A percentile compares a stretch with the other conserved stretches of the same genome.
Evolutionary conservation across 208 protist species (phyloP).

Genomic region (Leishmania tropica): DNA sequence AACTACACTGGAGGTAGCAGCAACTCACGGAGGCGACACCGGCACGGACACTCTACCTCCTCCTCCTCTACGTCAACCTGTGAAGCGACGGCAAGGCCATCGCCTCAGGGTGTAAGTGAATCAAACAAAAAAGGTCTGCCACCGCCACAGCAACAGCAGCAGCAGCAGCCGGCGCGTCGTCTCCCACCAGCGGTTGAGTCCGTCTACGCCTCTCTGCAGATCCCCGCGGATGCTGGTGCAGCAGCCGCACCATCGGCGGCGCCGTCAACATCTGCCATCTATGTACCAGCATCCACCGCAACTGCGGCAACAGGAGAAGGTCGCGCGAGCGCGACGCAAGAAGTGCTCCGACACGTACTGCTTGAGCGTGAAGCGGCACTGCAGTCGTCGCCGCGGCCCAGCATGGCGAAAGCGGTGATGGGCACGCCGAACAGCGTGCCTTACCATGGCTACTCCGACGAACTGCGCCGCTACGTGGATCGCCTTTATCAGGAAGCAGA

Average conservation of each 20-base stretch:
- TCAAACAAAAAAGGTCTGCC: background rate
- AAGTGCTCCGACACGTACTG: slow-evolving; percentile 22
- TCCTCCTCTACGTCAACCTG: background rate
- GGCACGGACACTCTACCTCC: background rate
- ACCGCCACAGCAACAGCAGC: background rate
- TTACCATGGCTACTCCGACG: slow-evolving; percentile 7
- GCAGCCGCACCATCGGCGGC: slow-evolving; percentile 11
- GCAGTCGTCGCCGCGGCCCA: slow-evolving; percentile 3
- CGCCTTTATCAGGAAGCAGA: slow-evolving; percentile 36
- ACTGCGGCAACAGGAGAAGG: slow-evolving; percentile 2
- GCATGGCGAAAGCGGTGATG: background rate
- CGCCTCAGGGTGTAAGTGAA: background rate
- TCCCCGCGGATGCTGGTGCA: background rate
- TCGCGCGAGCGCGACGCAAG: slow-evolving; percentile 14
- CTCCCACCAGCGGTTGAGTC: slow-evolving; percentile 27
- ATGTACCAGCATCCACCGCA: slow-evolving; percentile 8
- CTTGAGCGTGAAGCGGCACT: slow-evolving; percentile 28
- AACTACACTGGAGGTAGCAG: slow-evolving; percentile 11
- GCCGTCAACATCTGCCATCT: background rate
- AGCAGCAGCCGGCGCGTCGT: background rate
- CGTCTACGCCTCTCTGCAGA: slow-evolving; percentile 27
- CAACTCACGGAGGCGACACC: background rate
- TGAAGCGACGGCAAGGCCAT: background rate
- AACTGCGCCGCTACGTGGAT: slow-evolving; percentile 36
- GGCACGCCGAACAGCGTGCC: background rate